A percentile compares a stretch with the other conserved stretches of the same genome.
phyloP scores from a whole-genome alignment of 352 stramenopile genomes.

The Phytophthora sojae region DNA sequence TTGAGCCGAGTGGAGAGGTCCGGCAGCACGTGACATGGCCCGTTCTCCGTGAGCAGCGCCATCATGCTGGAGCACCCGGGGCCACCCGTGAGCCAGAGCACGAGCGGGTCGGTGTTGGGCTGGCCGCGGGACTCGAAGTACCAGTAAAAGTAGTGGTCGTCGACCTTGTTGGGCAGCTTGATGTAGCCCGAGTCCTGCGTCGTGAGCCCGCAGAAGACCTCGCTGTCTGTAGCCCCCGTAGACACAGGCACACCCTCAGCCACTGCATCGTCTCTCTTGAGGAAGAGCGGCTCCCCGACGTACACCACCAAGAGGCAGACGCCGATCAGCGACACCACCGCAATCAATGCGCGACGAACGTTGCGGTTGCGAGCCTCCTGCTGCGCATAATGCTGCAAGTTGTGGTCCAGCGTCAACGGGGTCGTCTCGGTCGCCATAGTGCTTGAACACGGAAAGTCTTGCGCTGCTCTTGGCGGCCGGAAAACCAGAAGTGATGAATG shows the following conservation, averaged over 20 bases:
- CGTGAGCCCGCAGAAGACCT: constrained; percentile 60
- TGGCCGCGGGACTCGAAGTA: constrained; percentile 67
- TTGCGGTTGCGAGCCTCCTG: constrained; percentile 37
- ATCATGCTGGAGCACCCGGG: constrained; percentile 71
- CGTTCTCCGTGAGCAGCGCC: constrained; percentile 70
- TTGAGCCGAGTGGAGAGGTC: constrained; percentile 61
- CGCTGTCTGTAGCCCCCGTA: constrained; percentile 7
- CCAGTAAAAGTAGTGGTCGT: constrained; percentile 84
- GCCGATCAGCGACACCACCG: constrained; percentile 24
- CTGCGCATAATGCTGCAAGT: constrained; percentile 28
- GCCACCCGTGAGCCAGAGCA: constrained; percentile 74
- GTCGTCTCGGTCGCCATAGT: constrained; percentile 36
- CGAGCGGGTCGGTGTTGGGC: constrained; percentile 55
- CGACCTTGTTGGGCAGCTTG: constrained; percentile 67
- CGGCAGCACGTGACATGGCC: constrained; percentile 60
- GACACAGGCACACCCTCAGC: constrained; percentile 19
- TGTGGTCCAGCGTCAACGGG: constrained; percentile 25
- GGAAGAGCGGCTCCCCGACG: constrained; percentile 24
- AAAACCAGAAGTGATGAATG: constrained; percentile 32
- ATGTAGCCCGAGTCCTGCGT: constrained; percentile 70
- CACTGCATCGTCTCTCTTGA: constrained; percentile 6
- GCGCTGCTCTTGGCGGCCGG: not conserved
- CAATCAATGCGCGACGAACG: constrained; percentile 25
- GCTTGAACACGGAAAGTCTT: not conserved
- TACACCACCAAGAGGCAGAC: constrained; percentile 28